A percentile compares a stretch with the other conserved stretches of the same genome.
Conservation (phyloP, 805 yeast genomes). For the Candida orba region DNA sequence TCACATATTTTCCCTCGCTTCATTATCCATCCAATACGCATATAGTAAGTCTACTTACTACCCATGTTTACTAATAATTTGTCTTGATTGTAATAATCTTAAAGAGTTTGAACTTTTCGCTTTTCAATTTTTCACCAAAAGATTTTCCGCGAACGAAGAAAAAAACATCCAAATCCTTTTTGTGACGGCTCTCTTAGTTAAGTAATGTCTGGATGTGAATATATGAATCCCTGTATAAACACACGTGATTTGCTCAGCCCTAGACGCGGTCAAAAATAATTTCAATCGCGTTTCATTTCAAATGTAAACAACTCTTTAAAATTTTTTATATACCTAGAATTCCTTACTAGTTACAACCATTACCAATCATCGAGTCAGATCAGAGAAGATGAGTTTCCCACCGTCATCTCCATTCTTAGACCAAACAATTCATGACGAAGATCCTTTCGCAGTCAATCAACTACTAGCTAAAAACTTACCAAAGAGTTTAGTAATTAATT, state of each 20-base stretch:
- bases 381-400: slow-evolving; percentile 21
- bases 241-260: background rate
- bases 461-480: slow-evolving; percentile 3
- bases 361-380: too few species aligned
- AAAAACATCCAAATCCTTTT: background rate
- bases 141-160: background rate
- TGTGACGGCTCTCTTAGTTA: too few species aligned
- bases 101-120: slow-evolving; percentile 1
- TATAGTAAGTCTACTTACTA: slow-evolving; percentile 48
- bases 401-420: slow-evolving; percentile 33
- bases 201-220: background rate
- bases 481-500: slow-evolving; percentile 16
- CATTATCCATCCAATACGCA: too few species aligned
- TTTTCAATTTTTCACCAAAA: slow-evolving; percentile 6
- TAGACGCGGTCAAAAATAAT: background rate
- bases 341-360: too few species aligned
- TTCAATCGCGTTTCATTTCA: background rate
- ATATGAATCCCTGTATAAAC: background rate
- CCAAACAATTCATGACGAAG: slow-evolving; percentile 9
- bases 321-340: too few species aligned
- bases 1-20: too few species aligned
- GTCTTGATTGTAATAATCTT: slow-evolving; percentile 7
- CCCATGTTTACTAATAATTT: slow-evolving; percentile 50
- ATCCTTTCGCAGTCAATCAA: slow-evolving; percentile 15
- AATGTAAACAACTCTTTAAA: slow-evolving; percentile 8